Evolutionary conservation across 805 yeast species (phyloP).

Genomic region (Saturnispora quitensis): DNA sequence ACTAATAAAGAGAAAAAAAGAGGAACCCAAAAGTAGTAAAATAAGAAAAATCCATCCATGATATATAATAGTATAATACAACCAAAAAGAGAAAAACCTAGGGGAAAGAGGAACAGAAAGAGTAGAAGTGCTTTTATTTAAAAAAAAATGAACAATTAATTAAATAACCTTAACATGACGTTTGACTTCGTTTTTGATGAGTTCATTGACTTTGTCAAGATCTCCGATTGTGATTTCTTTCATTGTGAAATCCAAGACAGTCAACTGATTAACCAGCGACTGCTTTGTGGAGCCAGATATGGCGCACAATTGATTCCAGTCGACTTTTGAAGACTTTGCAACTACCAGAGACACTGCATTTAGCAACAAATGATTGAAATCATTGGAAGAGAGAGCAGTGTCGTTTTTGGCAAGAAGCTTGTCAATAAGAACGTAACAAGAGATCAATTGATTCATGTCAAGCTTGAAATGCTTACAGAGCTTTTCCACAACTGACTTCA

Average conservation of each 20-base stretch:
- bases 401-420: background rate
- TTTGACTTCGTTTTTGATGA: conserved; percentile 13
- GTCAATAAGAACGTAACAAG: background rate
- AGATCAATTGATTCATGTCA: background rate
- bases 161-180: conserved; percentile 16
- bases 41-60: background rate
- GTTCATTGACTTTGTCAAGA: conserved; percentile 8
- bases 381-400: background rate
- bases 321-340: background rate
- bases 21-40: background rate
- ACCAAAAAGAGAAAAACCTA: background rate
- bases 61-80: background rate
- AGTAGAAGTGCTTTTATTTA: no score
- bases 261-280: conserved; percentile 5
- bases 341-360: background rate
- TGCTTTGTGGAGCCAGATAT: conserved; percentile 12
- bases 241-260: background rate
- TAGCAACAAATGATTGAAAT: background rate
- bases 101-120: background rate
- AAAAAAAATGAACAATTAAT: background rate
- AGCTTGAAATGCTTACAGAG: background rate
- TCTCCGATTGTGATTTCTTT: conserved; percentile 8
- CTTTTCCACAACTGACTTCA: background rate
- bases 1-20: background rate
- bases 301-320: conserved; percentile 1